Evolutionary conservation across 495 filamentous ascomycete species (phyloP), one percentile per base, ranked within the genome.

Genomic region (Lepraria neglecta): DNA sequence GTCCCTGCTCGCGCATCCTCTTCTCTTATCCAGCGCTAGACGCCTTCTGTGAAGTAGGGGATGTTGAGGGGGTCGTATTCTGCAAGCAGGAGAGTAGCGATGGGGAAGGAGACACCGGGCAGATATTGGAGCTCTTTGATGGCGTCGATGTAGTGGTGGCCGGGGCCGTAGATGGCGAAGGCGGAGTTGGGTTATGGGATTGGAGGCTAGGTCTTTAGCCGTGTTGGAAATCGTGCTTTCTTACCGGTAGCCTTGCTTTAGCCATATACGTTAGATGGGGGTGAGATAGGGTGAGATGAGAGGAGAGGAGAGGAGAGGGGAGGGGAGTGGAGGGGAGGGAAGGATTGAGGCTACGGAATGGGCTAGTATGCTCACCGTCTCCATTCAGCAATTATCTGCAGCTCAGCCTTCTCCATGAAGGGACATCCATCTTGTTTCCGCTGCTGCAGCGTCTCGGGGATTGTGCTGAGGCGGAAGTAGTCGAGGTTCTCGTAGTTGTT

Each of bases 1-100:
- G 12, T 35, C 31, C 52, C 52, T 56, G 30, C 52, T 21, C 28
- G 21, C 31, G 27, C 52, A 56, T 56, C 52, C 11, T 56, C 52
- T 42, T 56, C 52, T 19, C 30, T 10, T 35, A 56, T 27, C 28
- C 52, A 56, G 38, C 52, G 52, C 19, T 56, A 56, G 10, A n/a
- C 15, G 6, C 27, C 27, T 56, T 56, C 27, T 42, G 30, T 3
- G 21, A 50, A 50, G 21, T 50, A 50, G 14, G 46, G 44, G 5
- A 46, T n/a, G 44, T 46, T 46, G 44, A 46, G 1, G 3, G 46
- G 46, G 46, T 28, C 46, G 0, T 24, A 50, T 4, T 28, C 46
- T 0, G 46, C 46, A 14, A 24, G 21, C 3, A 50, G 21, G 21
- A 50, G 14, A 3, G 46, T 12, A 3, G 46, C 3, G 2, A 28